Conservation (phyloP, 2,329 filamentous ascomycete genomes). For the Neonectria neomacrospora region DNA sequence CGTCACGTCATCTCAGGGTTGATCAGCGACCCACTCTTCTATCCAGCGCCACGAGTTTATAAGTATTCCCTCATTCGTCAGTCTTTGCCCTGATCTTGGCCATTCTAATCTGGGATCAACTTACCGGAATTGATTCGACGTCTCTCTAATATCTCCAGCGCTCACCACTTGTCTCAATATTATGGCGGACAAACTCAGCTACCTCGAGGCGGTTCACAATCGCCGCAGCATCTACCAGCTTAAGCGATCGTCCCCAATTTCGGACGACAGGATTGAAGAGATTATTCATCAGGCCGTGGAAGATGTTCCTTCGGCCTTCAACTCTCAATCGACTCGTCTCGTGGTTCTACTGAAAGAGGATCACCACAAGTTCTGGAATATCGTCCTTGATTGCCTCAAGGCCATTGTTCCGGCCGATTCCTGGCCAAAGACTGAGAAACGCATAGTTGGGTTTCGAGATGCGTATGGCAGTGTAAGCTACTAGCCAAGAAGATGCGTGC, state of each 20-base stretch:
- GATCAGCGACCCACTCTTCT: too few relatives aligned
- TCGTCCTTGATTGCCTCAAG: conserved; percentile 65
- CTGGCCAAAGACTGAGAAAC: conserved; percentile 12
- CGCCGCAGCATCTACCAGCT: conserved; percentile 64
- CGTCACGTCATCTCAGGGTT: too few relatives aligned
- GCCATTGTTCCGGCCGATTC: conserved; percentile 53
- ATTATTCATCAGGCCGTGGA: conserved; percentile 60
- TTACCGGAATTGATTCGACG: too few relatives aligned
- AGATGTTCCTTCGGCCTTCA: conserved; percentile 73
- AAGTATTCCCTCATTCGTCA: too few relatives aligned
- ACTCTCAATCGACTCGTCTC: conserved; percentile 72
- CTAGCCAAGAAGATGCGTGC: too few relatives aligned
- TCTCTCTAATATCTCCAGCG: too few relatives aligned
- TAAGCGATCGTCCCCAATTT: conserved; percentile 57
- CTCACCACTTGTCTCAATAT: too few relatives aligned
- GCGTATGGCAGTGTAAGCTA: conserved; percentile 62
- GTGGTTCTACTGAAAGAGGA: conserved; percentile 72
- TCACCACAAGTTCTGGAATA: conserved; percentile 74
- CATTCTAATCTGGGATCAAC: too few relatives aligned
- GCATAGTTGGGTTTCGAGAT: conserved; percentile 56
- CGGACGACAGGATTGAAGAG: conserved; percentile 59
- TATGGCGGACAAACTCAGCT: conserved; percentile 2
- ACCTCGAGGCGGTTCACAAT: conserved; percentile 50
- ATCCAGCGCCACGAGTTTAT: too few relatives aligned
- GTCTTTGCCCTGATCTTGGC: too few relatives aligned